Conservation (phyloP, 1,139 yeast genomes). For the Candida labiduridarum region DNA sequence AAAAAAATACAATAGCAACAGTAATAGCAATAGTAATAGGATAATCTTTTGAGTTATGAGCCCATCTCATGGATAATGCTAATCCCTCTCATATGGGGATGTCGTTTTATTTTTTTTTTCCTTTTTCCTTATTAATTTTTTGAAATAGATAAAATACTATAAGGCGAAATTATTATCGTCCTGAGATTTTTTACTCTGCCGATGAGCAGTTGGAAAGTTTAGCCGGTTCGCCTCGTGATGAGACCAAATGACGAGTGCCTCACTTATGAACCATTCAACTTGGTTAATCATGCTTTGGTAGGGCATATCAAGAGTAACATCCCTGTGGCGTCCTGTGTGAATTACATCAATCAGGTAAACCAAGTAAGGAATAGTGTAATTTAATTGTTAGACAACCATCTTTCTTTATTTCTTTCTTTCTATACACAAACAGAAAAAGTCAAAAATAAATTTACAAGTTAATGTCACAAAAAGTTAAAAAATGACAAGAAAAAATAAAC, state of each 20-base stretch:
- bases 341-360: background rate
- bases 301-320: too few relatives aligned
- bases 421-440: background rate
- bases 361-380: background rate
- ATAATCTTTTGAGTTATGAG: too few relatives aligned
- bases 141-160: too few relatives aligned
- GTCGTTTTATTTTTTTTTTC: too few relatives aligned
- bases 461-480: background rate
- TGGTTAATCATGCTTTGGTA: too few relatives aligned
- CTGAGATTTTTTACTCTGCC: background rate
- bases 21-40: background rate
- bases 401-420: too few relatives aligned
- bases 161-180: background rate
- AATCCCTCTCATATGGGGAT: conserved; percentile 4
- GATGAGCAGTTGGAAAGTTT: background rate
- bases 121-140: too few relatives aligned
- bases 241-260: background rate
- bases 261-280: background rate
- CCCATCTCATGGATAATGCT: background rate
- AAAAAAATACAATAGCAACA: background rate
- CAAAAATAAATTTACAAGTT: background rate
- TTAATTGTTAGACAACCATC: too few relatives aligned
- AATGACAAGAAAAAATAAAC: background rate
- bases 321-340: too few relatives aligned
- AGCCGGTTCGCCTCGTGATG: background rate